Evolutionary conservation across 2,329 filamentous ascomycete species (phyloP), one percentile per base, ranked within the genome.

Genomic region (Aspergillus udagawae): DNA sequence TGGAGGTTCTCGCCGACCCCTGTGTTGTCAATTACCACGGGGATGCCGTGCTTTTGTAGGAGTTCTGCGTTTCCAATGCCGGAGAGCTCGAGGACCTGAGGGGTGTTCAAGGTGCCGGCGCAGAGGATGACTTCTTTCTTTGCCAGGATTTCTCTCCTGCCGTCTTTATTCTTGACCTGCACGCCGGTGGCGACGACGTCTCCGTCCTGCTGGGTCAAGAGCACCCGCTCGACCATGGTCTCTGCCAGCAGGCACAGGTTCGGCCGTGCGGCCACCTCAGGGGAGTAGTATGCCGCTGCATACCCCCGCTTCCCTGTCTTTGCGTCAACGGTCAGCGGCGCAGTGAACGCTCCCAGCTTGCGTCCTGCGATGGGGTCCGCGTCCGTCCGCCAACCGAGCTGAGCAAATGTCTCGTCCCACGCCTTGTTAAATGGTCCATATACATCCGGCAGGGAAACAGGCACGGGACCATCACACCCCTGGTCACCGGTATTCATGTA

Each of bases 61-160:
- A 81, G 64, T 1, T 75, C 67, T 3, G 73, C 68, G 49, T 77
- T 72, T 3, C 86, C 86, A 35, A 88, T 77, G 0, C 86, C 86
- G 0, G 84, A 86, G 2, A 86, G 73, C 62, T 88, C 84, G 9
- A 83, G 79, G 9, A 85, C 72, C 69, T 82, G 83, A 2, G 80
- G 86, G 10, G 81, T 83, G 64, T 81, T 80, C 42, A 83, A 72
- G 45, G 77, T 80, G 0, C 86, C 86, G 1, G 82, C 83, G 2
- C 81, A 81, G 3, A 89, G 68, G 41, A 89, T 79, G 6, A 88
- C 79, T 64, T 88, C 85, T 53, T 70, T 69, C 29, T 65, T 70
- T 60, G 65, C 73, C 3, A 59, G 75, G 12, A 77, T 69, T 12
- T 65, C 62, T 49, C 68, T 67, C 17, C 66, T 60, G 4, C 65